These are phyloP conservation scores for Tricholomella constricta DNA, from an alignment of 768 basidiomycete species.

Conservation along the genomic window DNA sequence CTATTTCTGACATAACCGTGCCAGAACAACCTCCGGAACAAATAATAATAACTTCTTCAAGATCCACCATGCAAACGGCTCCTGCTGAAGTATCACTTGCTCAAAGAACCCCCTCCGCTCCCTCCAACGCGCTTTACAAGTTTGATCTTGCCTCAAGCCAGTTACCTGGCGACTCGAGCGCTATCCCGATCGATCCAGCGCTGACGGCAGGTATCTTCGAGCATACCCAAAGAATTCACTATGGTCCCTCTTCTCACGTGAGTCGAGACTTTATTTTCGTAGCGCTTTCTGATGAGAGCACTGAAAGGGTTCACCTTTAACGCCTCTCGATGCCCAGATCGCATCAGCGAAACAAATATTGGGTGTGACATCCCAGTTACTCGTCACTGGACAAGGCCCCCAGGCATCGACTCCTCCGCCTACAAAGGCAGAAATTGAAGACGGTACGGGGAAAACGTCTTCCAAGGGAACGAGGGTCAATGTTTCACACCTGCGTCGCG, in stretches of 20 bases:
- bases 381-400: neutral
- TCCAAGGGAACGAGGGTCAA: slow-evolving; percentile 49
- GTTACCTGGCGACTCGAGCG: neutral
- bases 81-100: neutral
- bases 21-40: neutral
- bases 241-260: neutral
- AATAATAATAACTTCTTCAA: neutral
- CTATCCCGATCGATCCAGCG: slow-evolving; percentile 19
- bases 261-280: neutral
- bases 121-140: neutral
- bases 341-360: neutral
- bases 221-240: neutral
- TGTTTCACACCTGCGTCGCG: slow-evolving; percentile 75
- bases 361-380: neutral
- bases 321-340: neutral
- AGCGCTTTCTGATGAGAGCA: neutral
- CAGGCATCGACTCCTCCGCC: neutral
- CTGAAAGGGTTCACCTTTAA: neutral
- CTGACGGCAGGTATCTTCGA: slow-evolving; percentile 12
- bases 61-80: neutral
- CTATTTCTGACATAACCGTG: neutral
- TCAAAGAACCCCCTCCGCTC: neutral
- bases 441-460: neutral
- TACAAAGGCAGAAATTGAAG: neutral
- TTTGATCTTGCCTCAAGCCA: neutral